Conservation (phyloP, 192 early-diverging fungal genomes). For the Umbelopsis isabellina region DNA sequence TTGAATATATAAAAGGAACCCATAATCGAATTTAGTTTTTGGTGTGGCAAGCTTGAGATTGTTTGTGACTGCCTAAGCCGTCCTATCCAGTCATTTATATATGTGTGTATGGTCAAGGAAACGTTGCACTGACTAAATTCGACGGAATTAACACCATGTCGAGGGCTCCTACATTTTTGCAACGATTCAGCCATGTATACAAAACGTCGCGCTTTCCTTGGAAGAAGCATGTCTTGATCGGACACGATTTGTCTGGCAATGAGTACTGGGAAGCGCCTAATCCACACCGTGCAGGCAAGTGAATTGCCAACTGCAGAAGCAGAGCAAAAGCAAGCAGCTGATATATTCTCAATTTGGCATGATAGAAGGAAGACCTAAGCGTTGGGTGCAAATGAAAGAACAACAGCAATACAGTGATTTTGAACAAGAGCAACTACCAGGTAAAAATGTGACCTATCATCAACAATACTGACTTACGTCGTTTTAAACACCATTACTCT, state of each 20-base stretch:
- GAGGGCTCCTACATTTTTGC: constrained; percentile 10
- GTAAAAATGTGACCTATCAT: constrained; percentile 3
- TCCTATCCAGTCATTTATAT: no score
- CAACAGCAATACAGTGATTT: constrained; percentile 29
- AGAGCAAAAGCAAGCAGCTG: neutral
- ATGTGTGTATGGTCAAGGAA: no score
- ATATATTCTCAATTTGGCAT: neutral
- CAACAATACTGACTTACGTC: neutral
- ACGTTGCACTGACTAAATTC: neutral
- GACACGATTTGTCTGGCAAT: constrained; percentile 36
- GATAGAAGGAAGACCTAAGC: constrained; percentile 34
- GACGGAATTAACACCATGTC: neutral
- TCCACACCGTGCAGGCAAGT: constrained; percentile 18
- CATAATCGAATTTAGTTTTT: no score
- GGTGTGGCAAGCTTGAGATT: no score
- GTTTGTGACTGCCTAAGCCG: no score
- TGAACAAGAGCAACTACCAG: constrained; percentile 34
- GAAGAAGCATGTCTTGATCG: constrained; percentile 42
- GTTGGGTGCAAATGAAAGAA: constrained; percentile 41
- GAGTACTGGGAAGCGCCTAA: constrained; percentile 43
- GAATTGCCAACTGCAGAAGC: neutral
- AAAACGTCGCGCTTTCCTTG: constrained; percentile 36
- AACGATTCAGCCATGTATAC: constrained; percentile 26
- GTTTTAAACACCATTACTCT: neutral
- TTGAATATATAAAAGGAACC: no score